Conservation (phyloP, 2,329 filamentous ascomycete genomes). For the Fusarium secorum region DNA sequence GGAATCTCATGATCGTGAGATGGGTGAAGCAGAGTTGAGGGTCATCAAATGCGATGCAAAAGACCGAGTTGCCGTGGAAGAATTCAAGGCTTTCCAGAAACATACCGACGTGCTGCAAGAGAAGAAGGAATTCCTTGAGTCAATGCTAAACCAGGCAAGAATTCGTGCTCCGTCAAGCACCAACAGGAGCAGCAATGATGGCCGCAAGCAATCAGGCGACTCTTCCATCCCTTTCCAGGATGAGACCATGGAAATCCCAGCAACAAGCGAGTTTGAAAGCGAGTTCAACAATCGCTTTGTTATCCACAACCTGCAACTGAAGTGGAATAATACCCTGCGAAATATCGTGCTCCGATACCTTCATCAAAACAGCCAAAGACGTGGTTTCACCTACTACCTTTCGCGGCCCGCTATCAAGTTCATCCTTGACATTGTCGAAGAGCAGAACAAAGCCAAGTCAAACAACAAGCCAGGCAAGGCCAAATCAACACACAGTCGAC, state of each 20-base stretch:
- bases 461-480: slow-evolving; percentile 43
- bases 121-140: slow-evolving; percentile 66
- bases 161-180: slow-evolving; percentile 47
- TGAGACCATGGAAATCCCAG: slow-evolving; percentile 70
- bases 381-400: slow-evolving; percentile 97
- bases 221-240: slow-evolving; percentile 63
- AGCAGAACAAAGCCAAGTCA: slow-evolving; percentile 78
- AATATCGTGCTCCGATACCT: slow-evolving; percentile 98
- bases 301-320: slow-evolving; percentile 95
- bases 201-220: slow-evolving; percentile 46
- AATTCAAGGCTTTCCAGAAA: slow-evolving; percentile 67
- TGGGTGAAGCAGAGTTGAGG: slow-evolving; percentile 79
- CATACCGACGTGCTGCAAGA: slow-evolving; percentile 65
- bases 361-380: slow-evolving; percentile 93
- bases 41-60: slow-evolving; percentile 60
- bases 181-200: slow-evolving; percentile 39
- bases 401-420: slow-evolving; percentile 96
- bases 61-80: slow-evolving; percentile 60
- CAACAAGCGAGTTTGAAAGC: slow-evolving; percentile 82
- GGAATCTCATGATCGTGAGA: slow-evolving; percentile 72
- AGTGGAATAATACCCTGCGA: slow-evolving; percentile 96
- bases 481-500: slow-evolving; percentile 41
- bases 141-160: slow-evolving; percentile 62
- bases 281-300: slow-evolving; percentile 99
- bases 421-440: slow-evolving; percentile 95